Evolutionary conservation across 176 grass and related monocot species (phyloP).

Genomic region (Eragrostis curvula): DNA sequence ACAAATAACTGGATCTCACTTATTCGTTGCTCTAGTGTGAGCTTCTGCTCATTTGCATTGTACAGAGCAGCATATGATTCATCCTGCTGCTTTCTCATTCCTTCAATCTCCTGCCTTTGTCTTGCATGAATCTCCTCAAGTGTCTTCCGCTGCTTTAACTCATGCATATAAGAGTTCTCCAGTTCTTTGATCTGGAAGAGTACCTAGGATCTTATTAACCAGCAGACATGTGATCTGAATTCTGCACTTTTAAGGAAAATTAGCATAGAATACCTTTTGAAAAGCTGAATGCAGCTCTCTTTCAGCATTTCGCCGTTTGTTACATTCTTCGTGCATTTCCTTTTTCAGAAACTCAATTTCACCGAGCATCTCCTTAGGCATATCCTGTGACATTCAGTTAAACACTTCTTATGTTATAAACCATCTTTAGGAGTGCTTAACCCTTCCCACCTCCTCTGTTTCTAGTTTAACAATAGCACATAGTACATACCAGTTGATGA

Average conservation of each 20-base stretch:
- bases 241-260: not conserved
- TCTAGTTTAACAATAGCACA: not conserved
- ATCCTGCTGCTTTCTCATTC: conserved; percentile 8
- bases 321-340: conserved; percentile 57
- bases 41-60: conserved; percentile 19
- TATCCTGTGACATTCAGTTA: conserved; percentile 30
- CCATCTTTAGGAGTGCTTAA: not conserved
- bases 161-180: not conserved
- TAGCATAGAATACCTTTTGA: conserved; percentile 42
- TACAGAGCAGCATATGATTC: conserved; percentile 10
- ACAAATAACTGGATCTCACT: conserved; percentile 36
- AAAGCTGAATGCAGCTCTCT: conserved; percentile 46
- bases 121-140: conserved; percentile 12
- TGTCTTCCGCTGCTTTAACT: not conserved
- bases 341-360: conserved; percentile 50
- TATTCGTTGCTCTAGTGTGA: conserved; percentile 15
- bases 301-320: conserved; percentile 56
- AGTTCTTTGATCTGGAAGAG: conserved; percentile 21
- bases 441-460: not conserved
- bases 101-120: conserved; percentile 10
- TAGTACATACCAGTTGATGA: conserved; percentile 23
- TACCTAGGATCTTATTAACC: not conserved
- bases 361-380: conserved; percentile 40
- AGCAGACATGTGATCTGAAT: not conserved
- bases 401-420: not conserved